Conservation (phyloP, 257 asterid species). For the Solanum paucissectum region DNA sequence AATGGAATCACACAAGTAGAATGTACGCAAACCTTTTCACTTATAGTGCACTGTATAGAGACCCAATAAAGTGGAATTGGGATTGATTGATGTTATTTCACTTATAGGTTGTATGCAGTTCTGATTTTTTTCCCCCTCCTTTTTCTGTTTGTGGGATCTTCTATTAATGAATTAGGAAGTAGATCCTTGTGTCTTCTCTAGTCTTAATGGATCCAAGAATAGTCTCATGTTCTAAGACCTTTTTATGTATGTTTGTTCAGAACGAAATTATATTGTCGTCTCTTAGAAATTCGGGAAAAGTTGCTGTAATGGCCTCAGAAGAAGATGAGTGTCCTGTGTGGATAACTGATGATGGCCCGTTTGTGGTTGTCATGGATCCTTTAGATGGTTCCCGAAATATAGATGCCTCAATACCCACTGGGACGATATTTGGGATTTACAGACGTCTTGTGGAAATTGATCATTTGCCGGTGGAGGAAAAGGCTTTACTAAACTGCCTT, state of each 20-base stretch:
- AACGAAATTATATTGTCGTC: conserved; percentile 74
- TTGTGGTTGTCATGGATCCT: conserved; percentile 83
- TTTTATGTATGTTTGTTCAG: conserved; percentile 23
- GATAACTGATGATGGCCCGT: conserved; percentile 75
- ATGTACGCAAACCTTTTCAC: no score
- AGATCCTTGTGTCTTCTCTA: background rate
- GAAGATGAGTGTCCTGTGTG: conserved; percentile 91
- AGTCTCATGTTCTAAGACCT: background rate
- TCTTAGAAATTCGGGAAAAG: conserved; percentile 69
- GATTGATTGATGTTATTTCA: background rate
- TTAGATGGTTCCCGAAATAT: conserved; percentile 88
- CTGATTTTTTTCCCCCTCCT: background rate
- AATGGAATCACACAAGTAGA: background rate
- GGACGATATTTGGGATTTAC: conserved; percentile 83
- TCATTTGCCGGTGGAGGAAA: conserved; percentile 66
- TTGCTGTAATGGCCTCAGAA: conserved; percentile 93
- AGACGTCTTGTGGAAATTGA: conserved; percentile 61
- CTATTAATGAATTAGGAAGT: background rate
- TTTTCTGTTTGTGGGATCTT: background rate
- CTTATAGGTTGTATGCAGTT: background rate
- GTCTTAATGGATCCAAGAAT: background rate
- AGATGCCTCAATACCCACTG: conserved; percentile 96
- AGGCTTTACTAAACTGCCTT: conserved; percentile 68
- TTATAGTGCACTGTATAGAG: background rate
- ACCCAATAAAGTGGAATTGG: background rate